These are phyloP conservation scores for Fusarium fujikuroi DNA, from an alignment of 2,329 filamentous ascomycete species.

Conservation along the genomic window DNA sequence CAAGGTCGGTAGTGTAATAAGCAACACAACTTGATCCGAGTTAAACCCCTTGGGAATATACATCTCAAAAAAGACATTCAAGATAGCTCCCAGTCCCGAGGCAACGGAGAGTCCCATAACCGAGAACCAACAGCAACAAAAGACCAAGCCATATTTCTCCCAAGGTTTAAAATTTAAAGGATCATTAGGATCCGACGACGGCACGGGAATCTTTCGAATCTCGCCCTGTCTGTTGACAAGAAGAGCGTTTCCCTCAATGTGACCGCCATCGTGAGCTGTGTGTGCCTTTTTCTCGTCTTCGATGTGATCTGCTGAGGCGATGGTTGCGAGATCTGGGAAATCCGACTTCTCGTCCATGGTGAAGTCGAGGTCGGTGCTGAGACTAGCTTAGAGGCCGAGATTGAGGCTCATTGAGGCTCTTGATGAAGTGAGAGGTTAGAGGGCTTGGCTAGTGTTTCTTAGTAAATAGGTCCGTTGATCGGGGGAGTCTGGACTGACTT, in stretches of 20 bases:
- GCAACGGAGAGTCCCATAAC: conserved; percentile 15
- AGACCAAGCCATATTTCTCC: conserved; percentile 18
- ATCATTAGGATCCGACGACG: conserved; percentile 10
- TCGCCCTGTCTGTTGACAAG: conserved; percentile 1
- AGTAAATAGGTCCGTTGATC: not conserved
- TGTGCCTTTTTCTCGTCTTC: not conserved
- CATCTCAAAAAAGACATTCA: conserved; percentile 14
- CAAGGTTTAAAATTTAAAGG: conserved; percentile 6
- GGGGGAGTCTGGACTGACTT: not conserved
- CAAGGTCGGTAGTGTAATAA: conserved; percentile 6
- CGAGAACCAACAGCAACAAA: conserved; percentile 20
- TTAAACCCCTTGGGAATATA: conserved; percentile 8
- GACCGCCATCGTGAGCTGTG: not conserved
- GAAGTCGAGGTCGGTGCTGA: not conserved
- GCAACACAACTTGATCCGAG: conserved; percentile 9
- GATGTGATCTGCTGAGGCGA: conserved; percentile 1
- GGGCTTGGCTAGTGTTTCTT: not conserved
- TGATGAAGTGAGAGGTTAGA: not conserved
- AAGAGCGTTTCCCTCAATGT: conserved; percentile 14
- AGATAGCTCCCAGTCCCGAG: not conserved
- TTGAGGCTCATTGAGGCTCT: not conserved
- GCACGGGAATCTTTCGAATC: conserved; percentile 14
- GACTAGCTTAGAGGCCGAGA: not conserved
- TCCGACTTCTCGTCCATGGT: conserved; percentile 5
- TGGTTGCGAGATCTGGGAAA: not conserved